phyloP scores from a whole-genome alignment of 2,329 filamentous ascomycete species.

The Akanthomyces dipterigenus region DNA sequence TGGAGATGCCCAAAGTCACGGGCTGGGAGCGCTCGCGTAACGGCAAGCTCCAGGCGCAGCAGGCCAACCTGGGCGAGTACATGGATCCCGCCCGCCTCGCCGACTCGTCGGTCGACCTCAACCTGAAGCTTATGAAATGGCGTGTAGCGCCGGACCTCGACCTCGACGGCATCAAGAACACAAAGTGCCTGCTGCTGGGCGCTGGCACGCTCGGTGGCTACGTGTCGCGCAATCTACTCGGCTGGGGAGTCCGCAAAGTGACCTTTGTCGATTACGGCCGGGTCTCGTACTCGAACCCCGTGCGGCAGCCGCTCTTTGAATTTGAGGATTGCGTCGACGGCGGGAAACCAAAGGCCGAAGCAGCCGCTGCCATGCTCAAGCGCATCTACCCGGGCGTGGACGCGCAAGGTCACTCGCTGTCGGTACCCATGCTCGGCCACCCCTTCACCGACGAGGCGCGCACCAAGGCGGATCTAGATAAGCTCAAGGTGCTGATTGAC shows the following conservation, averaged over 20 bases:
- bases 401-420: conserved; percentile 69
- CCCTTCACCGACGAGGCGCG: conserved; percentile 67
- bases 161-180: conserved; percentile 80
- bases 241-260: conserved; percentile 92
- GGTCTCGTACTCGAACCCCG: conserved; percentile 94
- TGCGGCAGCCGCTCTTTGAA: conserved; percentile 85
- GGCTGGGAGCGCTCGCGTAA: conserved; percentile 86
- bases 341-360: conserved; percentile 73
- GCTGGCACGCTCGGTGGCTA: conserved; percentile 92
- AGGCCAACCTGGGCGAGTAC: conserved; percentile 81
- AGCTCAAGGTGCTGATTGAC: conserved; percentile 66
- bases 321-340: conserved; percentile 85
- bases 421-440: conserved; percentile 94
- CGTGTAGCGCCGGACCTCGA: conserved; percentile 83
- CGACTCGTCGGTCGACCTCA: conserved; percentile 91
- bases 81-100: conserved; percentile 86
- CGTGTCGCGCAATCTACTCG: conserved; percentile 84
- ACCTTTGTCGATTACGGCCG: conserved; percentile 91
- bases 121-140: conserved; percentile 98
- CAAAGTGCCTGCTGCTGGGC: conserved; percentile 83
- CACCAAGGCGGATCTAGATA: conserved; percentile 67
- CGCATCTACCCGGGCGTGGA: conserved; percentile 90
- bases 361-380: conserved; percentile 71
- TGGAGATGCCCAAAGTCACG: conserved; percentile 76
- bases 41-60: conserved; percentile 70